Base-by-base conservation (phyloP, 2,329 filamentous ascomycete species). In the Alternaria hordeiaustralica region DNA sequence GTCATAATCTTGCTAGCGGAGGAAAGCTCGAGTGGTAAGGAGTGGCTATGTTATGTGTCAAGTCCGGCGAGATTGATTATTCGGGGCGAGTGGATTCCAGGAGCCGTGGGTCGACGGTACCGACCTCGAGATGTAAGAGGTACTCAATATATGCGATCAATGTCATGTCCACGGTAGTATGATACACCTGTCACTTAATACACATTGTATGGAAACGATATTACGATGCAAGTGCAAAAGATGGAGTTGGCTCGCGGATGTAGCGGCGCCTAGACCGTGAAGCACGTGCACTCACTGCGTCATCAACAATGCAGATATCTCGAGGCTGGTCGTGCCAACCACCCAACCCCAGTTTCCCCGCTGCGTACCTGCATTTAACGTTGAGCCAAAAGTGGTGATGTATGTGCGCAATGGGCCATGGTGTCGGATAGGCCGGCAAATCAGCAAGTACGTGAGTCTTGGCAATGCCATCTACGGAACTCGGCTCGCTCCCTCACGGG, bases 1-100 rank as follows among this genome's bases (percentile, higher is more conserved):
- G 72, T 60, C 56, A 67, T 12, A 72, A 75, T 60, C 55, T 60
- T 9, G 71, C 73, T 20, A 71, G 68, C 55, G 72, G 71, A 20
- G 61, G 71, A 23, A 57, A 61, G 43, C 70, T 68, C 8, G 61
- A 68, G 41, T 69, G 63, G 60, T 74, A 71, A 30, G 71, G 72
- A 68, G 68, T 18, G 70, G 72, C 8, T 75, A 72, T 60, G 71
- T 53, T 25, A 65, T 71, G 18, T 75, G 72, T 61, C 58, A 61
- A 45, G 66, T 64, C 25, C 64, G 54, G 43, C 55, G 55, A 26
- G 70, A 73, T 12, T 75, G 71, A 71, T 55, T 63, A 4, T 56
- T 72, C 59, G 53, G 56, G 36, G 63, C 60, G 25, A 75, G 73
- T 61, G 73, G 68, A 13, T 75, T 70, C 61, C 65, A 74, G 33